A percentile compares a stretch with the other conserved stretches of the same genome.
Conservation (phyloP, 192 early-diverging fungal genomes). For the Rhizophlyctis rosea region DNA sequence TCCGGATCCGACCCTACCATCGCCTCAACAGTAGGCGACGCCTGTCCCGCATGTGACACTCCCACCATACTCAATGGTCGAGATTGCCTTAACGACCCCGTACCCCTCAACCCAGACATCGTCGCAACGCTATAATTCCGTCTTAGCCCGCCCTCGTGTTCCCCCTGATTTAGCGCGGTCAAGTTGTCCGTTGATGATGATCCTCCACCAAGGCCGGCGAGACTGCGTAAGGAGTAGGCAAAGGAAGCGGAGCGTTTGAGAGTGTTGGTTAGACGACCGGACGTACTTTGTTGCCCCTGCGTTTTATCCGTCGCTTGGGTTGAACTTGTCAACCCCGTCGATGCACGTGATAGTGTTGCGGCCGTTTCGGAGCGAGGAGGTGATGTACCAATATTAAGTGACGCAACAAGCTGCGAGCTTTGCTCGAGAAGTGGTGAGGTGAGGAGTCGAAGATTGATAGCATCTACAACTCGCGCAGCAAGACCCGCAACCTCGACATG, state of each 20-base stretch:
- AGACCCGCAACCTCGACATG: conserved; percentile 69
- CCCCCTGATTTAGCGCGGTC: neutral
- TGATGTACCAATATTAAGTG: neutral
- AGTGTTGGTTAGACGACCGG: neutral
- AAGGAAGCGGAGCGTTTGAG: conserved; percentile 12
- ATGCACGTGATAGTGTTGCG: neutral
- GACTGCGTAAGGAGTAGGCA: neutral
- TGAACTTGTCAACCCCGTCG: neutral
- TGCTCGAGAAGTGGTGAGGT: neutral
- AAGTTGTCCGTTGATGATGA: neutral
- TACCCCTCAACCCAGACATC: neutral
- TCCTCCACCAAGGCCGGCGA: neutral
- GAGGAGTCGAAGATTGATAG: conserved; percentile 21
- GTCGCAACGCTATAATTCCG: neutral
- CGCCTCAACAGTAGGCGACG: neutral
- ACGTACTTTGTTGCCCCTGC: neutral
- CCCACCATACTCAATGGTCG: neutral
- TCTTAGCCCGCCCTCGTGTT: neutral
- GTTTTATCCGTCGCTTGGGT: neutral
- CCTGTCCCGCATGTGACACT: neutral
- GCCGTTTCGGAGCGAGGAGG: neutral
- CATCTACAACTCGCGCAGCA: conserved; percentile 74
- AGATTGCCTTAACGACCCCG: neutral
- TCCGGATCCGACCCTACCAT: conserved; percentile 1
- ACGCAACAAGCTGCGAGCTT: neutral